These are phyloP conservation scores for Fusarium sp. DNA, from an alignment of 2,329 filamentous ascomycete species.

Conservation along the genomic window DNA sequence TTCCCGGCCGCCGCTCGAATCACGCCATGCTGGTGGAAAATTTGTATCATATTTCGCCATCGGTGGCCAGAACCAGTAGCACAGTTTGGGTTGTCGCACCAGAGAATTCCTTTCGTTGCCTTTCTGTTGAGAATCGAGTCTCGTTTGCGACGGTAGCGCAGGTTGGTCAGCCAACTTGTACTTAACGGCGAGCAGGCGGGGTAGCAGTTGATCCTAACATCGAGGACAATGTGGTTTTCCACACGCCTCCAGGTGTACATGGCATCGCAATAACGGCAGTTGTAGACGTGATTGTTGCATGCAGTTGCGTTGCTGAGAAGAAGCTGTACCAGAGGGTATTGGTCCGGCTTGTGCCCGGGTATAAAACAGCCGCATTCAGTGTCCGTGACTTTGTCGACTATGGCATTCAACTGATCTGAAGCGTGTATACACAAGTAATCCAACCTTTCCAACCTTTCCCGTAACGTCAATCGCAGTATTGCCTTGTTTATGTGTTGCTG, in stretches of 20 bases:
- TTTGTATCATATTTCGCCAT: not conserved
- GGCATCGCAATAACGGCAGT: fast-evolving
- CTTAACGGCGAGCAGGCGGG: too few relatives aligned
- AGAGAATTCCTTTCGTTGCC: not conserved
- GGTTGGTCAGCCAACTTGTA: not conserved
- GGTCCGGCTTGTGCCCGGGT: fast-evolving
- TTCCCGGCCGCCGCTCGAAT: too few relatives aligned
- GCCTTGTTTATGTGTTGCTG: too few relatives aligned
- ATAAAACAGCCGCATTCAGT: not conserved
- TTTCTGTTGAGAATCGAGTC: not conserved
- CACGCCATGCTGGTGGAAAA: not conserved
- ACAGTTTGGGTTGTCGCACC: not conserved
- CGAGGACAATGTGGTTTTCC: not conserved
- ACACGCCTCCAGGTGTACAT: not conserved
- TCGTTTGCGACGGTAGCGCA: not conserved
- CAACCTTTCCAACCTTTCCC: too few relatives aligned
- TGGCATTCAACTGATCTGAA: not conserved
- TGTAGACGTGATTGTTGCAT: not conserved
- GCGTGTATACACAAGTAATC: not conserved
- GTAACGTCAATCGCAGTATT: too few relatives aligned
- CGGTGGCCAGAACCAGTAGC: not conserved
- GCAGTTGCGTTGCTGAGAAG: fast-evolving
- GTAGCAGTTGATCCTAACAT: not conserved
- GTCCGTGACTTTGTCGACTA: fast-evolving
- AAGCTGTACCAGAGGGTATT: too few relatives aligned